phyloP scores from a whole-genome alignment of 768 basidiomycete species.

The Dioszegia aurantiaca region DNA sequence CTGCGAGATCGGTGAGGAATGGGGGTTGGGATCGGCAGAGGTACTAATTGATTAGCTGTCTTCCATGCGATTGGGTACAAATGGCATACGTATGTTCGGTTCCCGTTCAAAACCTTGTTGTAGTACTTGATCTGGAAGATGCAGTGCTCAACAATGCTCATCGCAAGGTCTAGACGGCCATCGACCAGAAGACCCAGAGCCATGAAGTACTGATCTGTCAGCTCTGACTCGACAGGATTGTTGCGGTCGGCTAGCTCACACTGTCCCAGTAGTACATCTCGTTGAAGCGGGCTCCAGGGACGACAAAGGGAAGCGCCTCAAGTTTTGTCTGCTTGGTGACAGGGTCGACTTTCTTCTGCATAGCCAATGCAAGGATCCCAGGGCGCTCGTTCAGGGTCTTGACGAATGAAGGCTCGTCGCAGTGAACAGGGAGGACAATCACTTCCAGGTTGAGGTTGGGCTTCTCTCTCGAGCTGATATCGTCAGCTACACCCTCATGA shows the following conservation, averaged over 20 bases:
- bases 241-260: conserved; percentile 28
- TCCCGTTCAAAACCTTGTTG: conserved; percentile 85
- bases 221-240: not conserved
- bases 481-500: conserved; percentile 14
- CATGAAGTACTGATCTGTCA: conserved; percentile 47
- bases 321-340: conserved; percentile 69
- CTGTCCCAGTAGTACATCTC: conserved; percentile 52
- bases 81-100: conserved; percentile 63
- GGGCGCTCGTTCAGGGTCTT: conserved; percentile 92
- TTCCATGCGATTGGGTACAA: not conserved
- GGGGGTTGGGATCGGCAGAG: conserved; percentile 94
- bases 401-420: conserved; percentile 82
- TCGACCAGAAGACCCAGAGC: conserved; percentile 84
- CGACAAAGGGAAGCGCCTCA: conserved; percentile 94
- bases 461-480: conserved; percentile 67
- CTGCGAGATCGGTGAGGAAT: conserved; percentile 96
- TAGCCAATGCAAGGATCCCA: conserved; percentile 88
- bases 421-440: conserved; percentile 77
- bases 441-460: conserved; percentile 93
- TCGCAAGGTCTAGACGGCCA: conserved; percentile 88
- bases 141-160: conserved; percentile 98
- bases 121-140: conserved; percentile 98
- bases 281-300: conserved; percentile 66
- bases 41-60: conserved; percentile 58
- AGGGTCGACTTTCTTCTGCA: conserved; percentile 56